Evolutionary conservation across 192 early-diverging fungal species (phyloP), one percentile per base, ranked within the genome.

Genomic region (Chytriomyces confervae): DNA sequence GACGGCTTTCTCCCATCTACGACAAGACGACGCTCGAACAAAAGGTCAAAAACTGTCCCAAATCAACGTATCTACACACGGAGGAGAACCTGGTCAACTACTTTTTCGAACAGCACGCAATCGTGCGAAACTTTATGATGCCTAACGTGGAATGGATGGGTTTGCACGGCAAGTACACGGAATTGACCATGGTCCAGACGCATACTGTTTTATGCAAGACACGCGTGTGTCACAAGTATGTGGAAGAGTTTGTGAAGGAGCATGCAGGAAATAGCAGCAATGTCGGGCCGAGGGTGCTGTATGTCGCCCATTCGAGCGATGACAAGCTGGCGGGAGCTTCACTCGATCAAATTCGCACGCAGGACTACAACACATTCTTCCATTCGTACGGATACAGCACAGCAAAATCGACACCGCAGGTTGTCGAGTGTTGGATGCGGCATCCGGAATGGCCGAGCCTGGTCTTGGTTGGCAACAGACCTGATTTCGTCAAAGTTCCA

Each of bases 371-470:
- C 49, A 48, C n/a, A 11, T 76, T 76, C 44, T 50, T 76, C 49
- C 75, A 76, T 44, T 7, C 50, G 20, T 68, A 60, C 50, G 75
- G 75, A 7, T n/a, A 76, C 16, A 69, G 43, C 6, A 46, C 45
- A 8, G 10, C 49, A 6, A 76, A 76, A 23, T 27, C 20, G 9
- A 76, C 75, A 16, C n/a, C 10, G 13, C 24, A 76, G 47, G 5
- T 76, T 8, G 9, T 60, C 48, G 48, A 57, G 9, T 76, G 75
- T 49, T 76, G 75, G 75, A 11, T 44, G 23, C 10, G 16, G 18
- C 68, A 76, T 20, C 75, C 75, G 8, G 62, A 69, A 68, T 76
- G 75, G 75, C 75, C 75, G 10, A 51, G 46, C 16, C 75, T 76
- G 7, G 53, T 50, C 13, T 43, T 76, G 7, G 65, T 76, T n/a